These are phyloP conservation scores for Bruguiera parviflora DNA, from an alignment of 345 rosid genomes.

Conservation along the genomic window DNA sequence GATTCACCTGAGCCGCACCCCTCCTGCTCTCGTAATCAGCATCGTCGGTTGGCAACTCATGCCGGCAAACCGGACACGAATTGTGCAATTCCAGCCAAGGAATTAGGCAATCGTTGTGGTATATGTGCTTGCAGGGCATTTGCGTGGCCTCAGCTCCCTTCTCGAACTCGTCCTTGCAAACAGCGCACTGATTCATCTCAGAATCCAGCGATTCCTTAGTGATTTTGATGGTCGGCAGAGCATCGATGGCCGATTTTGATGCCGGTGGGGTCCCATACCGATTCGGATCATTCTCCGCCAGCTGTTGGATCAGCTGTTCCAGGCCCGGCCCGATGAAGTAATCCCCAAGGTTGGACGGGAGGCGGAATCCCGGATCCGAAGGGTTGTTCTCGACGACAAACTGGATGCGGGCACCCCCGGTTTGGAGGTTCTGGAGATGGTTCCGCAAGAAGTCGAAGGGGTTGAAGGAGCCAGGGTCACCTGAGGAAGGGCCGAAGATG, in stretches of 20 bases:
- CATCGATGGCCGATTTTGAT: conserved; percentile 36
- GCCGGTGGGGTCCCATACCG: conserved; percentile 50
- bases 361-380: conserved; percentile 23
- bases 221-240: conserved; percentile 32
- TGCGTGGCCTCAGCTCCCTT: conserved; percentile 37
- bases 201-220: conserved; percentile 29
- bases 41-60: conserved; percentile 51
- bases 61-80: conserved; percentile 50
- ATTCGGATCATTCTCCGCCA: conserved; percentile 50
- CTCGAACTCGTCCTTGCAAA: conserved; percentile 47
- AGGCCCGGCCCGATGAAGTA: conserved; percentile 47
- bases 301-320: conserved; percentile 48
- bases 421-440: conserved; percentile 32
- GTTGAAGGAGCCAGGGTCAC: conserved; percentile 23
- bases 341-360: conserved; percentile 35
- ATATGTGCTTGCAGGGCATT: conserved; percentile 52
- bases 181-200: conserved; percentile 49
- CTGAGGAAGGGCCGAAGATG: conserved; percentile 1
- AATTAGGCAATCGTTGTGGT: conserved; percentile 38
- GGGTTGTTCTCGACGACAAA: conserved; percentile 41
- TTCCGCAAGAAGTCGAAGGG: conserved; percentile 34
- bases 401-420: conserved; percentile 43
- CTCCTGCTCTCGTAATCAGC: conserved; percentile 32
- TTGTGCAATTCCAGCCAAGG: conserved; percentile 51
- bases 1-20: conserved; percentile 13